Evolutionary conservation across 2,329 filamentous ascomycete species (phyloP).

Genomic region (Trichoderma aggressivum): DNA sequence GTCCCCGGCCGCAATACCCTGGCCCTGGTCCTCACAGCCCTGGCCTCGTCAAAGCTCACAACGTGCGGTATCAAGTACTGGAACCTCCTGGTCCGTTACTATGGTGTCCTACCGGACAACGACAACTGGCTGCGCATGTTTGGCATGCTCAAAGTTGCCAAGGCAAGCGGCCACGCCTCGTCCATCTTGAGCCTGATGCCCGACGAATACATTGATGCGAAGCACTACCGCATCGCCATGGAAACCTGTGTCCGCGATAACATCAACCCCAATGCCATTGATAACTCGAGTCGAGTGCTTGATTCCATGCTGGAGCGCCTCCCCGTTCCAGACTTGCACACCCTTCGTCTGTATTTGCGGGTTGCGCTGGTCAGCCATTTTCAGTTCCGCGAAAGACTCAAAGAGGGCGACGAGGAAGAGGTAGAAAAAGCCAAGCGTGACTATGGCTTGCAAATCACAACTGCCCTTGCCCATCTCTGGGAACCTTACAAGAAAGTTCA

Average conservation of each 20-base stretch:
- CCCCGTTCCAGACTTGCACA: slow-evolving; percentile 46
- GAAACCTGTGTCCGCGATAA: slow-evolving; percentile 71
- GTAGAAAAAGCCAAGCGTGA: slow-evolving; percentile 34
- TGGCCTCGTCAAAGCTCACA: slow-evolving; percentile 57
- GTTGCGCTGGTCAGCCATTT: slow-evolving; percentile 49
- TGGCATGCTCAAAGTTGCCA: slow-evolving; percentile 60
- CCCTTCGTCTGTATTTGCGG: slow-evolving; percentile 55
- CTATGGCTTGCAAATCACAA: slow-evolving; percentile 49
- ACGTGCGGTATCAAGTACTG: slow-evolving; percentile 73
- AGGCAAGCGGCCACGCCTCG: slow-evolving; percentile 60
- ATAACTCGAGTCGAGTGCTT: slow-evolving; percentile 62
- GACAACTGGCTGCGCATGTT: slow-evolving; percentile 69
- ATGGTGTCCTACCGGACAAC: slow-evolving; percentile 66
- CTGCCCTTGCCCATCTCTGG: slow-evolving; percentile 51
- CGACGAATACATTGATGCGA: slow-evolving; percentile 39
- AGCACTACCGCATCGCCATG: slow-evolving; percentile 70
- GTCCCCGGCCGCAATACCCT: slow-evolving; percentile 57
- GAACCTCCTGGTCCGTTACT: slow-evolving; percentile 62
- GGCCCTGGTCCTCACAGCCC: slow-evolving; percentile 64
- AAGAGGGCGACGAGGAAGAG: slow-evolving; percentile 30
- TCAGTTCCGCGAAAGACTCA: slow-evolving; percentile 34
- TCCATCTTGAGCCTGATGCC: slow-evolving; percentile 58
- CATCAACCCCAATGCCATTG: slow-evolving; percentile 67
- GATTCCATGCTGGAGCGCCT: slow-evolving; percentile 53
- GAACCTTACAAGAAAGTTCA: slow-evolving; percentile 43